Conservation (phyloP, 305 asterid genomes). For the Withania somnifera region DNA sequence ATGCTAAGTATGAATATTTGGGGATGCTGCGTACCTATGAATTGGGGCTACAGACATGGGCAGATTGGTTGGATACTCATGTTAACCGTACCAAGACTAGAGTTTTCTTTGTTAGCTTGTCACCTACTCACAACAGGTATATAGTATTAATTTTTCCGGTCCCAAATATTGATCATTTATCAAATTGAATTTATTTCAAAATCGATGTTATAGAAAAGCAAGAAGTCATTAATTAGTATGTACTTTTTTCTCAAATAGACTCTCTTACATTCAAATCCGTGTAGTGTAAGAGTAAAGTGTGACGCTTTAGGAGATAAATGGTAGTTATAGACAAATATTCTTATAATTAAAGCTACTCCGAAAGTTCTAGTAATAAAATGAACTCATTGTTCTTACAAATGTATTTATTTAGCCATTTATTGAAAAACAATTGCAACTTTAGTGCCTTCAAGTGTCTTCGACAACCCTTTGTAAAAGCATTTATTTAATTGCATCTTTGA, state of each 20-base stretch:
- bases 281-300: background rate
- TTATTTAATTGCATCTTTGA: background rate
- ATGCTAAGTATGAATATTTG: conserved; percentile 28
- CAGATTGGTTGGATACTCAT: conserved; percentile 49
- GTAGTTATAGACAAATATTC: too few relatives aligned
- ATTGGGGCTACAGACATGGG: conserved; percentile 51
- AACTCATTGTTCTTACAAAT: too few relatives aligned
- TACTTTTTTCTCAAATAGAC: background rate
- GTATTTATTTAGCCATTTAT: background rate
- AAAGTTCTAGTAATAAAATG: too few relatives aligned
- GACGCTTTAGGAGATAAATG: background rate
- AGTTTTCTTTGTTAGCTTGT: conserved; percentile 42
- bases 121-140: conserved; percentile 39
- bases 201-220: background rate
- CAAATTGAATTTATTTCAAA: background rate
- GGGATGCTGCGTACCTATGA: conserved; percentile 28
- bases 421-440: background rate
- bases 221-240: background rate
- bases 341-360: too few relatives aligned
- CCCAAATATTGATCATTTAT: background rate
- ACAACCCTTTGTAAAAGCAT: background rate
- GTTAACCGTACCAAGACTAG: conserved; percentile 34
- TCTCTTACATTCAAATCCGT: background rate
- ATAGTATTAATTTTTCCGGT: background rate
- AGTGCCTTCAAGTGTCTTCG: background rate